Conservation (phyloP, 306 rosid species). For the Sphenostylis stenocarpa region DNA sequence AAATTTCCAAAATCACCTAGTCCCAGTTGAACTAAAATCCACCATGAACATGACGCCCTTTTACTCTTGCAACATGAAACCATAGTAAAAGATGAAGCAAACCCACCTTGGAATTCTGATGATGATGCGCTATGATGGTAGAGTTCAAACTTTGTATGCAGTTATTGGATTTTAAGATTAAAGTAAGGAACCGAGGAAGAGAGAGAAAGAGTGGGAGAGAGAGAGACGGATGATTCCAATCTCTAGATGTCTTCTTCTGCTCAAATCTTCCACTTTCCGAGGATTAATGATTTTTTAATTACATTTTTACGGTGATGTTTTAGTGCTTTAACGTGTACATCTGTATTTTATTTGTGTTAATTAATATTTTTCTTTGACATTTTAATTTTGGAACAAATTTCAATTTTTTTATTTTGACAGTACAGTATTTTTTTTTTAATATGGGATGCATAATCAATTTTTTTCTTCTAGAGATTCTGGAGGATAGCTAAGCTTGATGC, state of each 20-base stretch:
- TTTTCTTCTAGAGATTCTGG: not conserved
- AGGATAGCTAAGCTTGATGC: too few relatives aligned
- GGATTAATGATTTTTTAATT: constrained; percentile 39
- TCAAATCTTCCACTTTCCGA: constrained; percentile 55
- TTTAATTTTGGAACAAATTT: not conserved
- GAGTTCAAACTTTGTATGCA: not conserved
- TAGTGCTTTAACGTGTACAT: not conserved
- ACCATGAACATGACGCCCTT: not conserved
- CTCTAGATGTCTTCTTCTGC: constrained; percentile 57
- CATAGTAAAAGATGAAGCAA: constrained; percentile 31
- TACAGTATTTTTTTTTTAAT: too few relatives aligned
- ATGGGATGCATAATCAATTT: not conserved
- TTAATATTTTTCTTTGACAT: not conserved
- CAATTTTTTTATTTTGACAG: not conserved
- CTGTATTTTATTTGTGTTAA: not conserved
- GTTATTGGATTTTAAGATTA: constrained; percentile 28
- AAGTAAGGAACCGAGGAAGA: constrained; percentile 26
- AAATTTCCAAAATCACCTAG: constrained; percentile 9
- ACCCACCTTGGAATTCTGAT: constrained; percentile 44
- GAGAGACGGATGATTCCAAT: constrained; percentile 49
- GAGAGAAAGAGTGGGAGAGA: not conserved
- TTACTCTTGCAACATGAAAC: constrained; percentile 7
- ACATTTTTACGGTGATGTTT: constrained; percentile 18
- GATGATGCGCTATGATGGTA: constrained; percentile 22
- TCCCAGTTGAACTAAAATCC: constrained; percentile 21